These are phyloP conservation scores for Xerocomellus amylosporus DNA, from an alignment of 768 basidiomycete genomes.

Conservation along the genomic window DNA sequence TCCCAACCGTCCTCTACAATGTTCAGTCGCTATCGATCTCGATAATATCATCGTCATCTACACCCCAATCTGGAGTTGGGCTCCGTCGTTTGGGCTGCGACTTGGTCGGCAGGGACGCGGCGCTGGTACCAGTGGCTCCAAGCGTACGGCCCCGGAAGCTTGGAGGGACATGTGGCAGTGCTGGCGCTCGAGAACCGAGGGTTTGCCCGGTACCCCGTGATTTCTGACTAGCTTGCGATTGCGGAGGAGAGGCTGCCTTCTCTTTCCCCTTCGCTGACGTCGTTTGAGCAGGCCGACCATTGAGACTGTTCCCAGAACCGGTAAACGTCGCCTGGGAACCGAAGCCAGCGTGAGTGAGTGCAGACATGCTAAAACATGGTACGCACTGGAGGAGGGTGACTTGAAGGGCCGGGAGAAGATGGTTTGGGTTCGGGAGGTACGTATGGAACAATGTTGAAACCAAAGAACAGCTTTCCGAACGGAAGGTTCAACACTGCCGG, in stretches of 20 bases:
- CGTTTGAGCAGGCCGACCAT: slow-evolving; percentile 43
- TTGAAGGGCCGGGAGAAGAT: slow-evolving; percentile 30
- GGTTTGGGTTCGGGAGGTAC: slow-evolving; percentile 43
- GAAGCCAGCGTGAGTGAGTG: background rate
- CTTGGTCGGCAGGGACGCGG: slow-evolving; percentile 45
- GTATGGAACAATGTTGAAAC: slow-evolving; percentile 79
- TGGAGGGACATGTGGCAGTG: slow-evolving; percentile 28
- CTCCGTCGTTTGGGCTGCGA: slow-evolving; percentile 44
- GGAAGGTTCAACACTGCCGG: slow-evolving; percentile 90
- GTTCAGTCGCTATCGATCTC: slow-evolving; percentile 77
- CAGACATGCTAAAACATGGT: background rate
- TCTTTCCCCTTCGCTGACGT: slow-evolving; percentile 54
- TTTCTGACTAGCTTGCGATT: slow-evolving; percentile 28
- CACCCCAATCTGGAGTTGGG: slow-evolving; percentile 78
- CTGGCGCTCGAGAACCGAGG: slow-evolving; percentile 38
- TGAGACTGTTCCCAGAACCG: slow-evolving; percentile 68
- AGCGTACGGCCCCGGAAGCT: slow-evolving; percentile 38
- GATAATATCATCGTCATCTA: slow-evolving; percentile 82
- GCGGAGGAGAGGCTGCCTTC: slow-evolving; percentile 37
- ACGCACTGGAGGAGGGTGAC: slow-evolving; percentile 32
- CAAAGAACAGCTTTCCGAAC: slow-evolving; percentile 95
- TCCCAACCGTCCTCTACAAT: background rate
- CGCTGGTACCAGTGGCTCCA: slow-evolving; percentile 52
- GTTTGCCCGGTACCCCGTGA: slow-evolving; percentile 52
- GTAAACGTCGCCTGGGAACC: slow-evolving; percentile 46